Conservation (phyloP, 768 basidiomycete species). For the Boletus vinaceobasis region DNA sequence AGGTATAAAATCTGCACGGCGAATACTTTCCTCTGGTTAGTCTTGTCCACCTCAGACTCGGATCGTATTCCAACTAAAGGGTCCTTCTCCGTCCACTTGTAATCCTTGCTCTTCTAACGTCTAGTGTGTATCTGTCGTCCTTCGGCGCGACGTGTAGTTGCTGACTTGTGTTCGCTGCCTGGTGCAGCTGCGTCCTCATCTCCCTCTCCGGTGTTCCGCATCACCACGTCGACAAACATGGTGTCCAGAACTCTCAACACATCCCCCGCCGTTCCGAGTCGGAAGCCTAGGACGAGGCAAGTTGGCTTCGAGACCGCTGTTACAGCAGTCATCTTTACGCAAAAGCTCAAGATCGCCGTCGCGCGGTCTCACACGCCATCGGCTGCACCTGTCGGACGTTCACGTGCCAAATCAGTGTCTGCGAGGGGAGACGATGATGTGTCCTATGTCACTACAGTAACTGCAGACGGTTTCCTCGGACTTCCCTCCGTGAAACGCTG, state of each 20-base stretch:
- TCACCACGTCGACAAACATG: neutral
- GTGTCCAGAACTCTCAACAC: neutral
- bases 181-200: neutral
- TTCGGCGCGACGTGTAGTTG: neutral
- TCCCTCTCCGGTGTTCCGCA: too few relatives aligned
- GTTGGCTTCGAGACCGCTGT: constrained; percentile 25
- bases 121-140: constrained; percentile 4
- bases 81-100: neutral
- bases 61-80: neutral
- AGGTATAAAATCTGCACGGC: constrained; percentile 16
- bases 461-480: neutral
- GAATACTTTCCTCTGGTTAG: neutral
- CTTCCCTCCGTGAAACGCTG: neutral
- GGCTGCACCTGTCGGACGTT: neutral
- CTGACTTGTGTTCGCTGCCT: neutral
- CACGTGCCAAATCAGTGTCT: constrained; percentile 4
- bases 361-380: constrained; percentile 5
- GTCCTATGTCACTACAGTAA: neutral
- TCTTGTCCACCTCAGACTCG: neutral
- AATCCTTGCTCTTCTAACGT: neutral
- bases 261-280: neutral
- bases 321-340: constrained; percentile 19
- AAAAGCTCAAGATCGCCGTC: constrained; percentile 20
- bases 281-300: constrained; percentile 2
- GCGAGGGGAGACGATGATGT: neutral